phyloP scores from a whole-genome alignment of 805 yeast species.

The Schwanniomyces vanrijiae region DNA sequence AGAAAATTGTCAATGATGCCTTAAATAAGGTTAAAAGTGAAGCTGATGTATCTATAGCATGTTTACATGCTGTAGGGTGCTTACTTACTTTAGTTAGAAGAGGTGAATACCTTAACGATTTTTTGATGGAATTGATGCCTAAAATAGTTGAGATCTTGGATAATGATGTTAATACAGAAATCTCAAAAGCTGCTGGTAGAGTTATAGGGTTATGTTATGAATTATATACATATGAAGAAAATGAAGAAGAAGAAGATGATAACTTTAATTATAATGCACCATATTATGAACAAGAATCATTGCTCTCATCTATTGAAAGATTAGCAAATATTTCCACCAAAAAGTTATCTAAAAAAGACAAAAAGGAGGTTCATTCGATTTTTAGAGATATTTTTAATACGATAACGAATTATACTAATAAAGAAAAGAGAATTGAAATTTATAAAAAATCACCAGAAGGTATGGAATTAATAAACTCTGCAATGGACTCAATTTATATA shows the following conservation, averaged over 20 bases:
- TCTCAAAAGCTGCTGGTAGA: slow-evolving; percentile 56
- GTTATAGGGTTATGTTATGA: slow-evolving; percentile 59
- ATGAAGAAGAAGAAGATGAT: slow-evolving; percentile 33
- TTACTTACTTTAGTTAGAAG: slow-evolving; percentile 44
- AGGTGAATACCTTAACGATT: slow-evolving; percentile 43
- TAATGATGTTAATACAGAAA: slow-evolving; percentile 39
- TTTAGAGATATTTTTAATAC: slow-evolving; percentile 59
- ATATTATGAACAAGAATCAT: slow-evolving; percentile 51
- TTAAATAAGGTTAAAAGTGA: slow-evolving; percentile 29
- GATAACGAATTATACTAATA: slow-evolving; percentile 39
- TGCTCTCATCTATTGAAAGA: slow-evolving; percentile 39
- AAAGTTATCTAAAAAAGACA: slow-evolving; percentile 61
- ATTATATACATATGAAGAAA: slow-evolving; percentile 44
- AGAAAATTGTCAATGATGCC: slow-evolving; percentile 34
- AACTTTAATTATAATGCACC: slow-evolving; percentile 48
- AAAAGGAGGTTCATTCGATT: slow-evolving; percentile 56
- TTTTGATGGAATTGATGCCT: slow-evolving; percentile 37
- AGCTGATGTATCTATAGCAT: slow-evolving; percentile 39
- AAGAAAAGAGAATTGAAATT: slow-evolving; percentile 31
- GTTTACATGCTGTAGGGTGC: slow-evolving; percentile 47
- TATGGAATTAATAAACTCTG: slow-evolving; percentile 25
- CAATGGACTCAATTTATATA: slow-evolving; percentile 37
- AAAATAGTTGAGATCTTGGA: slow-evolving; percentile 44
- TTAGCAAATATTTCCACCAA: slow-evolving; percentile 55
- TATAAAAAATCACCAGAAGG: slow-evolving; percentile 38